phyloP scores from a whole-genome alignment of 768 basidiomycete species.

The Tulasnella sp. region DNA sequence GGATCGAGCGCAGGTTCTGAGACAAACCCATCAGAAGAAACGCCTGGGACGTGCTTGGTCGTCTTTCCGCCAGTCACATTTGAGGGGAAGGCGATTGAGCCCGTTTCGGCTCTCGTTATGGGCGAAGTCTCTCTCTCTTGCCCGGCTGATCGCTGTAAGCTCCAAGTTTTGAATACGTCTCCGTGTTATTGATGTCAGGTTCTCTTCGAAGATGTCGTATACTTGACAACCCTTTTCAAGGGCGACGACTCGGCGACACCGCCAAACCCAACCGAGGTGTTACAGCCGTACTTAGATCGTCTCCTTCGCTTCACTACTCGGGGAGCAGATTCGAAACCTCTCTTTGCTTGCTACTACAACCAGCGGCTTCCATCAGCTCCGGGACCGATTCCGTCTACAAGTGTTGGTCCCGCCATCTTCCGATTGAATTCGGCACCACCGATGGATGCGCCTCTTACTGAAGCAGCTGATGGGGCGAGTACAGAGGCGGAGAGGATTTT shows the following conservation, averaged over 20 bases:
- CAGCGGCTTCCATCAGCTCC: background rate
- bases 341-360: conserved; percentile 5
- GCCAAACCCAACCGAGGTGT: conserved; percentile 48
- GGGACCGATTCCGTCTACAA: conserved; percentile 25
- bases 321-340: conserved; percentile 48
- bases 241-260: conserved; percentile 3
- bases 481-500: conserved; percentile 61
- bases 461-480: conserved; percentile 61
- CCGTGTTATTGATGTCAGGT: conserved; percentile 30
- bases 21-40: conserved; percentile 42
- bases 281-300: conserved; percentile 62
- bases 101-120: conserved; percentile 66
- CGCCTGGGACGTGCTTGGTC: conserved; percentile 66
- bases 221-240: conserved; percentile 47
- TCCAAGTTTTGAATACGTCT: background rate
- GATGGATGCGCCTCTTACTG: conserved; percentile 49
- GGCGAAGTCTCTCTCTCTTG: conserved; percentile 76
- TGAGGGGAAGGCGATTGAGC: conserved; percentile 39
- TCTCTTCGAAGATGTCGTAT: conserved; percentile 57
- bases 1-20: conserved; percentile 38
- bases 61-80: conserved; percentile 75
- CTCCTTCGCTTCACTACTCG: conserved; percentile 44
- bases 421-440: conserved; percentile 40
- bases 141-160: conserved; percentile 73
- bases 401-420: conserved; percentile 40